Evolutionary conservation across 345 rosid species (phyloP), one percentile per base, ranked within the genome.

Genomic region (Gossypium sturtianum): DNA sequence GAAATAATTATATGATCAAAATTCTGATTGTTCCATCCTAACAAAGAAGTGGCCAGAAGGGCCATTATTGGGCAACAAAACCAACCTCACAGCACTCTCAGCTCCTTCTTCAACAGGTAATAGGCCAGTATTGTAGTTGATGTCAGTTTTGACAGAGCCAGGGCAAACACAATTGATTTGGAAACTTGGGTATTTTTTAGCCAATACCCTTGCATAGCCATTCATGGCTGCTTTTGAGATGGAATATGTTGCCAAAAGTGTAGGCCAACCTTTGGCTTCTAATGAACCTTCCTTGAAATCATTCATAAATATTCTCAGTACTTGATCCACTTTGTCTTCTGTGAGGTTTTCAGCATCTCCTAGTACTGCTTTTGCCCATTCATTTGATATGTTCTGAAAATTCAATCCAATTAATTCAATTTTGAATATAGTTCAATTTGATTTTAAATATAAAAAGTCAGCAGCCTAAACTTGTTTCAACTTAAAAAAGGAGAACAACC

Each of bases 101-200:
- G 77, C 77, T 0, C 76, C 80, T 47, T 76, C 76, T 6, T 17
- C 62, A 12, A 13, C 66, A 47, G 74, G 49, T 3, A 74, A 19
- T 2, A 12, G 2, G 1, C 81, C 79, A 0, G 7, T 12, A 6
- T 76, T 56, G 56, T 48, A 63, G 47, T 52, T 83, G 2, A 81
- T 5, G 60, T 79, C 82, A 25, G 85, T 80, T 43, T 73, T 82
- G 57, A 77, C 79, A 59, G 0, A 74, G 47, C 87, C 87, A 12
- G 85, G 85, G 48, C 75, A 72, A 2, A 82, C 76, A 58, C 71
- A 54, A 38, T 80, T 84, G 62, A 80, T 56, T 34, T 45, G 1
- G 66, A 84, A 66, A 71, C 5, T 10, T 1, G 80, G 77, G 7
- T 74, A 29, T 23, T 71, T 75, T 43, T 66, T 74, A 12, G 80